Evolutionary conservation across 306 rosid genomes (phyloP), one percentile per base, ranked within the genome.

Genomic region (Erythrophleum fordii): DNA sequence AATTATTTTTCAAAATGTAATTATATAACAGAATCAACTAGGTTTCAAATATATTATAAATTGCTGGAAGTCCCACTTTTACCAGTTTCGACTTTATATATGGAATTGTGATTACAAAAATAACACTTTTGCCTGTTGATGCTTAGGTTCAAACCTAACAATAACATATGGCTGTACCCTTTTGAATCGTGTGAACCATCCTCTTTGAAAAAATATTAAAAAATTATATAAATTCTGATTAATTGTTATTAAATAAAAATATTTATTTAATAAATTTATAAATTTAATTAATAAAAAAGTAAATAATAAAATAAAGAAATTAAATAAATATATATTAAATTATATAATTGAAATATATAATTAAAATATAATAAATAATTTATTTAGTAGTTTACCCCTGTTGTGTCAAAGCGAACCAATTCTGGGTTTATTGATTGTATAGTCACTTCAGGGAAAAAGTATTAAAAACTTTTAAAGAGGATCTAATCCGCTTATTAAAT

Each of bases 151-250:
- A 51, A 41, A 65, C 39, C 12, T 41, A 41, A 42, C 35, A 65
- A 29, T 18, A 37, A 53, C 51, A 64, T 34, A 81, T 72, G 84
- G 61, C n/a, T 52, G 52, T 26, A 41, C 12, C 35, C 10, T 17
- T 62, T 80, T 76, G 29, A 66, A 56, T 44, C 12, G 28, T 66
- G 76, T 39, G 49, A 58, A 23, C 29, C 60, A 65, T 55, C 66
- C 55, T 76, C 52, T 14, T 34, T 5, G 76, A n/a, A n/a, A n/a
- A n/a, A n/a, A n/a, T n/a, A n/a, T n/a, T n/a, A n/a, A n/a, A n/a
- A n/a, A n/a, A n/a, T n/a, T n/a, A n/a, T n/a, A n/a, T n/a, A n/a
- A n/a, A n/a, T n/a, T n/a, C n/a, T n/a, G n/a, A n/a, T n/a, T n/a
- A n/a, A n/a, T n/a, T n/a, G n/a, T n/a, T n/a, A n/a, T n/a, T n/a